These are phyloP conservation scores for Abrus pulchellus DNA, from an alignment of 306 rosid genomes.

Conservation along the genomic window DNA sequence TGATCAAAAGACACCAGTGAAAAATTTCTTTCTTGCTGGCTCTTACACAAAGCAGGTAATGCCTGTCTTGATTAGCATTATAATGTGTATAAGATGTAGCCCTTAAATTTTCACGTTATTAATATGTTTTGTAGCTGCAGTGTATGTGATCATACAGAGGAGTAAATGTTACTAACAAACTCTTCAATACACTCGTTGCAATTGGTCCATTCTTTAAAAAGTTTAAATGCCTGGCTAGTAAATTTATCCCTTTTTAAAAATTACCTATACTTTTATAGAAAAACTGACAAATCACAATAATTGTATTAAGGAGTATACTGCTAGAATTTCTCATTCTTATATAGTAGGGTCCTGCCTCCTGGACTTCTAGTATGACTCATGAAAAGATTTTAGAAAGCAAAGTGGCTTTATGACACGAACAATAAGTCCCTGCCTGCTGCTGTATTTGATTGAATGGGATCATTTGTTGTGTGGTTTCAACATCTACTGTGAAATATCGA, in stretches of 20 bases:
- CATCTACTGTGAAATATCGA: conserved; percentile 20
- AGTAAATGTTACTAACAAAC: not conserved
- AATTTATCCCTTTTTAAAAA: too few relatives aligned
- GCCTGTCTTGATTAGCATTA: conserved; percentile 9
- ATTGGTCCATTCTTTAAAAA: too few relatives aligned
- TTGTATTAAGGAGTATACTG: too few relatives aligned
- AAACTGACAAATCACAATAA: too few relatives aligned
- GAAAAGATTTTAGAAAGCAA: conserved; percentile 36
- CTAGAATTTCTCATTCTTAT: too few relatives aligned
- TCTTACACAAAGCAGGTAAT: conserved; percentile 92
- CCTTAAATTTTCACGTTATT: conserved; percentile 33
- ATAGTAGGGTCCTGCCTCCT: conserved; percentile 1
- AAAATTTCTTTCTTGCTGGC: conserved; percentile 94
- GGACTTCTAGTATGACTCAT: conserved; percentile 28
- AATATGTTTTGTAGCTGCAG: not conserved
- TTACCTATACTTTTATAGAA: too few relatives aligned
- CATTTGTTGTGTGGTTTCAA: conserved; percentile 5
- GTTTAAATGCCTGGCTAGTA: too few relatives aligned
- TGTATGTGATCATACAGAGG: conserved; percentile 3
- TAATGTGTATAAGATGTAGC: not conserved
- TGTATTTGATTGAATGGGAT: conserved; percentile 33
- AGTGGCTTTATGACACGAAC: conserved; percentile 4
- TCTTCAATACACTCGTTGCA: too few relatives aligned
- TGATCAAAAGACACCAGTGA: conserved; percentile 92
- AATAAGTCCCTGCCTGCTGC: conserved; percentile 31